Conservation (phyloP, 768 basidiomycete species). For the Cystofilobasidium bisporidii region DNA sequence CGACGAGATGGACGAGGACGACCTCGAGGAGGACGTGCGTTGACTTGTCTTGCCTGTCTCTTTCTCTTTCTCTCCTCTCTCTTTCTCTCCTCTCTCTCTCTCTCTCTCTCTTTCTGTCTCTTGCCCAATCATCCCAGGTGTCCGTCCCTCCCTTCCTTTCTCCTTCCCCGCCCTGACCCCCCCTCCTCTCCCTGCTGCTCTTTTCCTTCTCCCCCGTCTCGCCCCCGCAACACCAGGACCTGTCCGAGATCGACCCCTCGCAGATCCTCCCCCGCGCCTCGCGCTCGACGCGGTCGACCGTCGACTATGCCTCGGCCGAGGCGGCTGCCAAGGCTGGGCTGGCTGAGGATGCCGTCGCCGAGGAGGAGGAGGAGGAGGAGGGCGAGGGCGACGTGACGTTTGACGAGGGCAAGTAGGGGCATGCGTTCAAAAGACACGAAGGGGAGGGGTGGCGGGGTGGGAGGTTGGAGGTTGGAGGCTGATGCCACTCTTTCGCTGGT, state of each 20-base stretch:
- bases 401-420: too few relatives aligned
- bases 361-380: constrained; percentile 14
- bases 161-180: too few relatives aligned
- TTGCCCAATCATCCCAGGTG: too few relatives aligned
- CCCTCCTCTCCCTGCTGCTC: background rate
- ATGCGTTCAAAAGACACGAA: too few relatives aligned
- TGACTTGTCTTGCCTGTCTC: background rate
- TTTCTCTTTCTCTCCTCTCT: background rate
- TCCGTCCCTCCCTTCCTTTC: too few relatives aligned
- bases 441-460: too few relatives aligned
- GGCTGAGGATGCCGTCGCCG: constrained; percentile 4
- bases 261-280: constrained; percentile 15
- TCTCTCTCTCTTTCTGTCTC: too few relatives aligned
- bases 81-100: too few relatives aligned
- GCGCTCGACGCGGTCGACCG: constrained; percentile 21
- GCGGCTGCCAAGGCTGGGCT: constrained; percentile 22
- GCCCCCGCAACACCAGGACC: background rate
- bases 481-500: too few relatives aligned
- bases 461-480: too few relatives aligned
- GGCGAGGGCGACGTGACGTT: too few relatives aligned
- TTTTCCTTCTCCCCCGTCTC: background rate
- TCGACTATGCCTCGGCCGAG: constrained; percentile 25
- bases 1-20: background rate
- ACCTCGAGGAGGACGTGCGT: constrained; percentile 14
- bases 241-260: constrained; percentile 27